Conservation (phyloP, 2,329 filamentous ascomycete species). For the Dactylellina cionopaga region DNA sequence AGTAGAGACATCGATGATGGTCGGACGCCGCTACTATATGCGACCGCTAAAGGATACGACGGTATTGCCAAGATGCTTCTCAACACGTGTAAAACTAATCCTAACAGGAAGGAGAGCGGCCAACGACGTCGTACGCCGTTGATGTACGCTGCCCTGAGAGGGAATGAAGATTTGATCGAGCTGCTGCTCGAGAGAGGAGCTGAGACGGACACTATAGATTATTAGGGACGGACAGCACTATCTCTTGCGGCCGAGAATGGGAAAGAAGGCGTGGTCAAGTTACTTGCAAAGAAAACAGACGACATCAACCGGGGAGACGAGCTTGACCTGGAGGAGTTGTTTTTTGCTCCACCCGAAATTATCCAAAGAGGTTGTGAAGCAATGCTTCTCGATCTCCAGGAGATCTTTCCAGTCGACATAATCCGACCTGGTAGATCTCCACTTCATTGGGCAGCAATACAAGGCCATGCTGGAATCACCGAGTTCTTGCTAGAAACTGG, state of each 20-base stretch:
- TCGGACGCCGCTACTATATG: slow-evolving; percentile 55
- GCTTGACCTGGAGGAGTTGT: not conserved
- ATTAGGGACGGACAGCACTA: slow-evolving; percentile 33
- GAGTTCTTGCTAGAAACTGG: not conserved
- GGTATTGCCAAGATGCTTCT: slow-evolving; percentile 47
- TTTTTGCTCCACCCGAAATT: not conserved
- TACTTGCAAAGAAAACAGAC: not conserved
- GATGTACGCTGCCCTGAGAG: slow-evolving; percentile 2
- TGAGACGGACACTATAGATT: slow-evolving; percentile 28
- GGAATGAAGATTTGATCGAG: slow-evolving; percentile 36
- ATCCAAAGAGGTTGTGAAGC: not conserved
- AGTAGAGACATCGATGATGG: slow-evolving; percentile 25
- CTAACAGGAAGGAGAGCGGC: slow-evolving; percentile 27
- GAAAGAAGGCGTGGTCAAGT: slow-evolving; percentile 21
- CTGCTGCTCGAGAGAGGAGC: slow-evolving; percentile 43
- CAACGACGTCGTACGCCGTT: slow-evolving; percentile 10
- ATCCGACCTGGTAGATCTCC: not conserved
- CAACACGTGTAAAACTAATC: slow-evolving; percentile 2
- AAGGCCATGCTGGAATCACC: not conserved
- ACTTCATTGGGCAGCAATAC: not conserved
- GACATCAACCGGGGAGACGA: not conserved
- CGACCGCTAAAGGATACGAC: slow-evolving; percentile 52
- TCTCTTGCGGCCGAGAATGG: slow-evolving; percentile 39
- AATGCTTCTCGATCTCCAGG: not conserved
- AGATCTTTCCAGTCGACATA: not conserved